Percentiles rank a stretch among this genome's conserved stretches.
Conservation (phyloP, 2,329 filamentous ascomycete genomes). For the Coniochaeta hoffmannii region DNA sequence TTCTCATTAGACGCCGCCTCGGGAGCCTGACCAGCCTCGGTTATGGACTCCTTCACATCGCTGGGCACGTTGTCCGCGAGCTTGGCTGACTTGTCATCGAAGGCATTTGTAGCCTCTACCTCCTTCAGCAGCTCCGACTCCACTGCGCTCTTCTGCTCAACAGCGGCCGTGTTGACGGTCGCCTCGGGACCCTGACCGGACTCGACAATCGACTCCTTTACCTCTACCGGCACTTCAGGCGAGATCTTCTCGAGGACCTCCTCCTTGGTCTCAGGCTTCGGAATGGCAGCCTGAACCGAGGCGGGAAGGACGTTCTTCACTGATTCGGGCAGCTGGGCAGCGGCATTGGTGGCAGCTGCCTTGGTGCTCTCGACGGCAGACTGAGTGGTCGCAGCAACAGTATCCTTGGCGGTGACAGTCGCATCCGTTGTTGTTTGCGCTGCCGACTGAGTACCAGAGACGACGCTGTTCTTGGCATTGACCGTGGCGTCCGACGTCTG, state of each 20-base stretch:
- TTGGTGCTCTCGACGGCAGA: conserved; percentile 24
- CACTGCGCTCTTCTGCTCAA: conserved; percentile 66
- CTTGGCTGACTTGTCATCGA: conserved; percentile 9
- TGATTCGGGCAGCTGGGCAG: conserved; percentile 43
- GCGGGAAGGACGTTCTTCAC: conserved; percentile 45
- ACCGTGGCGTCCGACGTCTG: conserved; percentile 17
- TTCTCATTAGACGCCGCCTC: conserved; percentile 64
- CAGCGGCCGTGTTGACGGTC: conserved; percentile 57
- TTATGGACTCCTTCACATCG: conserved; percentile 32
- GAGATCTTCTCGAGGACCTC: conserved; percentile 35
- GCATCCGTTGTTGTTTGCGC: background rate
- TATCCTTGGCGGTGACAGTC: conserved; percentile 20
- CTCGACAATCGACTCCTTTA: conserved; percentile 37
- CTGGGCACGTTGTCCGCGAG: conserved; percentile 25
- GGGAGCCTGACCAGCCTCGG: conserved; percentile 51
- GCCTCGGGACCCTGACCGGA: conserved; percentile 63
- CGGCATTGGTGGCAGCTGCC: conserved; percentile 30
- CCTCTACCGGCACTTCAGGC: conserved; percentile 34
- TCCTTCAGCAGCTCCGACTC: conserved; percentile 68
- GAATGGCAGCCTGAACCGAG: conserved; percentile 40
- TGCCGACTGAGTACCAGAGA: conserved; percentile 21
- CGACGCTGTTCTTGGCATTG: conserved; percentile 29
- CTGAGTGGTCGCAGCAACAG: conserved; percentile 19
- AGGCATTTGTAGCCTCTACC: conserved; percentile 25
- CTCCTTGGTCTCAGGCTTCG: conserved; percentile 30